phyloP scores from a whole-genome alignment of 805 yeast genomes.

The Diddensiella caesifluorescens region DNA sequence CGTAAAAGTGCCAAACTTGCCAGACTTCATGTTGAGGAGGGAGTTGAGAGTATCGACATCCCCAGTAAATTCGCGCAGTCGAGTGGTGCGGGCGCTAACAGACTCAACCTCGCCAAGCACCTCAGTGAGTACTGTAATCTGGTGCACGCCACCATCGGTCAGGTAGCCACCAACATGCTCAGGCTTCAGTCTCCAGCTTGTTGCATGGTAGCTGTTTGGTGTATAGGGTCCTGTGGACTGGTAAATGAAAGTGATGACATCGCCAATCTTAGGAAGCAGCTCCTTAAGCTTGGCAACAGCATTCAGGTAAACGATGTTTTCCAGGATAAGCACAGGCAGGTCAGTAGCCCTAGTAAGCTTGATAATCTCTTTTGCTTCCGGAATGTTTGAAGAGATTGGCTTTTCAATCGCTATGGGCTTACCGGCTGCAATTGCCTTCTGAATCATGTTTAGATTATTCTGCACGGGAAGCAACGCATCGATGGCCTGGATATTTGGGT shows the following conservation, averaged over 20 bases:
- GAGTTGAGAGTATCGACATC: slow-evolving; percentile 76
- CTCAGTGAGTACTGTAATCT: slow-evolving; percentile 77
- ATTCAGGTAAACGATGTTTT: slow-evolving; percentile 76
- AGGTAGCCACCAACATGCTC: slow-evolving; percentile 90
- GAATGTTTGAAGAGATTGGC: slow-evolving; percentile 83
- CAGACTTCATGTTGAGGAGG: slow-evolving; percentile 53
- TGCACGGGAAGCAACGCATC: slow-evolving; percentile 92
- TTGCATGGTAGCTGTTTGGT: slow-evolving; percentile 45
- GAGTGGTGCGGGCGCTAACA: slow-evolving; percentile 72
- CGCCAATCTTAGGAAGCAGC: slow-evolving; percentile 67
- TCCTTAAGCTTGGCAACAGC: slow-evolving; percentile 52
- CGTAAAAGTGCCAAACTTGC: slow-evolving; percentile 76
- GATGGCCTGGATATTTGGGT: slow-evolving; percentile 63
- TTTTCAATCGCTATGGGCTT: slow-evolving; percentile 84
- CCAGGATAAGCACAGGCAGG: slow-evolving; percentile 70
- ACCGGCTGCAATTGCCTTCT: slow-evolving; percentile 61
- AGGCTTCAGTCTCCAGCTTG: slow-evolving; percentile 86
- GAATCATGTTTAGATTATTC: slow-evolving; percentile 61
- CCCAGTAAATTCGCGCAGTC: slow-evolving; percentile 72
- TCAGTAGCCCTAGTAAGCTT: slow-evolving; percentile 54
- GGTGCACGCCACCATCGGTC: slow-evolving; percentile 97
- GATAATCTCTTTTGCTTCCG: slow-evolving; percentile 78
- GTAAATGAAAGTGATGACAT: slow-evolving; percentile 35
- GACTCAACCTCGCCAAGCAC: slow-evolving; percentile 69
- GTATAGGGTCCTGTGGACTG: slow-evolving; percentile 49